Evolutionary conservation across 2,329 filamentous ascomycete species (phyloP).

Genomic region (Penicillium polonicum): DNA sequence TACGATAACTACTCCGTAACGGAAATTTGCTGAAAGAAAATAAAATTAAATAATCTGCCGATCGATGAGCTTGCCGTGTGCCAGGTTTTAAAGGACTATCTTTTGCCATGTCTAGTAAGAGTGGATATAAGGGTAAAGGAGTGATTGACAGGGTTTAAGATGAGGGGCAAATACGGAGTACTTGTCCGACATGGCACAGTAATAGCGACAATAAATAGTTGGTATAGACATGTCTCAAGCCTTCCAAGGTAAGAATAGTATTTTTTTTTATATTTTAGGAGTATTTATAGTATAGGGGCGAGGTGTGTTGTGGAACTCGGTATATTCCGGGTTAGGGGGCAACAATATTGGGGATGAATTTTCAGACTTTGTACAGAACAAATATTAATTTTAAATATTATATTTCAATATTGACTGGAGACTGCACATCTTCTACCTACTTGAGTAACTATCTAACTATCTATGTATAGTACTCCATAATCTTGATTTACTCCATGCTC

Average conservation of each 20-base stretch:
- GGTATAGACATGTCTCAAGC: constrained; percentile 5
- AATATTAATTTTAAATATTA: not conserved
- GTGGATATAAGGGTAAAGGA: constrained; percentile 5
- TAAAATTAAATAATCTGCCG: not conserved
- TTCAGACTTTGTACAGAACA: not conserved
- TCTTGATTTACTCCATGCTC: not conserved
- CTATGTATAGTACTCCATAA: not conserved
- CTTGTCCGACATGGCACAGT: not conserved
- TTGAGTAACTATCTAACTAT: not conserved
- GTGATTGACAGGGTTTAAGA: constrained; percentile 12
- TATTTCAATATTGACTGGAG: not conserved
- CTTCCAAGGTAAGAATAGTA: not conserved
- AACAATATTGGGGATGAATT: not conserved
- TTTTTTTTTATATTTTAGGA: not conserved
- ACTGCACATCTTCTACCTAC: not conserved
- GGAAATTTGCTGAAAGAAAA: not conserved
- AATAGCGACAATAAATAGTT: not conserved
- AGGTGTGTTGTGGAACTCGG: constrained; percentile 1
- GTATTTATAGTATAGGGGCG: constrained; percentile 1
- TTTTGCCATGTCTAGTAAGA: not conserved
- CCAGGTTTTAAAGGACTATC: not conserved
- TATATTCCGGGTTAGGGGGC: not conserved
- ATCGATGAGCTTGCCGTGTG: constrained; percentile 1
- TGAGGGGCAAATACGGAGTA: not conserved
- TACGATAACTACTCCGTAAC: too few relatives aligned